These are phyloP conservation scores for Candida broadrunensis DNA, from an alignment of 805 yeast species.

Conservation along the genomic window DNA sequence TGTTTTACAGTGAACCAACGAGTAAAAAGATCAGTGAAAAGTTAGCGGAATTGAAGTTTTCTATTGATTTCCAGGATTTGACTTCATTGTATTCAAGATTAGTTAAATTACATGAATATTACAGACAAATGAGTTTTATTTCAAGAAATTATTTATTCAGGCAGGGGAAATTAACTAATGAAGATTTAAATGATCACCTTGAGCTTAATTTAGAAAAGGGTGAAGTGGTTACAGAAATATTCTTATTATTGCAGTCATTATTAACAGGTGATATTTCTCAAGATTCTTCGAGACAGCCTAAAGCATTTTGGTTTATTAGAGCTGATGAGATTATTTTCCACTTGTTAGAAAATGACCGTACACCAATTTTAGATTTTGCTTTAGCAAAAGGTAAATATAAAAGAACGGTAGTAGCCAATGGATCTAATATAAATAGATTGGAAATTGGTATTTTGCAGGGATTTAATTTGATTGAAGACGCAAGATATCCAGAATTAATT, in stretches of 20 bases:
- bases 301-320: slow-evolving; percentile 33
- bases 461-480: slow-evolving; percentile 28
- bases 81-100: slow-evolving; percentile 47
- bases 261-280: slow-evolving; percentile 29
- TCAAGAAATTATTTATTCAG: slow-evolving; percentile 48
- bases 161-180: slow-evolving; percentile 48
- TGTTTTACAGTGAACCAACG: slow-evolving; percentile 74
- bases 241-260: slow-evolving; percentile 33
- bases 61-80: slow-evolving; percentile 67
- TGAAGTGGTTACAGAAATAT: slow-evolving; percentile 32
- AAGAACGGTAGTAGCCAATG: slow-evolving; percentile 35
- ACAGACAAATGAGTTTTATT: slow-evolving; percentile 31
- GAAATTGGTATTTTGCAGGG: slow-evolving; percentile 38
- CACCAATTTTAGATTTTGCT: slow-evolving; percentile 36
- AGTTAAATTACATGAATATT: slow-evolving; percentile 46
- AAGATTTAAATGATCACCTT: slow-evolving; percentile 42
- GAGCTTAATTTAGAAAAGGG: slow-evolving; percentile 30
- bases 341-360: slow-evolving; percentile 38
- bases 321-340: slow-evolving; percentile 40
- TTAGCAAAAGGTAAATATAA: slow-evolving; percentile 32
- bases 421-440: slow-evolving; percentile 35
- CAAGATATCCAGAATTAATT: slow-evolving; percentile 30
- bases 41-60: slow-evolving; percentile 62
- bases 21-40: slow-evolving; percentile 54
- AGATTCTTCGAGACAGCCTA: slow-evolving; percentile 15